Percentiles rank a stretch among this genome's conserved stretches.
Evolutionary conservation across 306 rosid species (phyloP).

Genomic region (Sicyos baderoa): DNA sequence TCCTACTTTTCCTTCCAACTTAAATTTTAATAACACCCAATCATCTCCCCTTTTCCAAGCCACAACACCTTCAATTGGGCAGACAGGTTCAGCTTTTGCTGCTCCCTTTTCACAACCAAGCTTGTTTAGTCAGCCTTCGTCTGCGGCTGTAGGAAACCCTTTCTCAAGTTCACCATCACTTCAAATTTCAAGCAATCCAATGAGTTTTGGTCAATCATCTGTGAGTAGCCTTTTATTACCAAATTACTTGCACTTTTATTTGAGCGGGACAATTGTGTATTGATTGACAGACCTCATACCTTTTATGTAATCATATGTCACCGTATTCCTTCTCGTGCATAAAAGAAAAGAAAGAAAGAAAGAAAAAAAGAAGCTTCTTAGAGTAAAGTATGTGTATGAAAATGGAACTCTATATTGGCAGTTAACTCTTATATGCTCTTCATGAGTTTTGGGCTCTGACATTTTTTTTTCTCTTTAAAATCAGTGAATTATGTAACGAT

Average conservation of each 20-base stretch:
- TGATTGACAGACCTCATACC: not conserved
- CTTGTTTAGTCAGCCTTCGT: slow-evolving; percentile 44
- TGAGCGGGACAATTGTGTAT: not conserved
- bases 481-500: not conserved
- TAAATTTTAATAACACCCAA: slow-evolving; percentile 42
- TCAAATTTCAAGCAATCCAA: slow-evolving; percentile 34
- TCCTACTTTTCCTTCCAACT: slow-evolving; percentile 42
- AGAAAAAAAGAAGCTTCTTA: not conserved
- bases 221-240: slow-evolving; percentile 32
- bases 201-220: slow-evolving; percentile 48
- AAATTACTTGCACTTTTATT: not conserved
- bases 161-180: slow-evolving; percentile 46
- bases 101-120: slow-evolving; percentile 38
- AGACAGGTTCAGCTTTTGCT: slow-evolving; percentile 48
- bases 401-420: not conserved
- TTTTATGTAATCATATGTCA: not conserved
- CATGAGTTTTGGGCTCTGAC: not conserved
- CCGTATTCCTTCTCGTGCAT: not conserved
- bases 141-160: slow-evolving; percentile 47
- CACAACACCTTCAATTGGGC: slow-evolving; percentile 31
- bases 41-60: slow-evolving; percentile 48
- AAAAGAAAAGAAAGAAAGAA: not conserved
- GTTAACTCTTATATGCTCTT: not conserved
- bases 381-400: not conserved
- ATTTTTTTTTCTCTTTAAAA: not conserved